Evolutionary conservation across 768 basidiomycete genomes (phyloP).

Genomic region (Saitozyma podzolica): DNA sequence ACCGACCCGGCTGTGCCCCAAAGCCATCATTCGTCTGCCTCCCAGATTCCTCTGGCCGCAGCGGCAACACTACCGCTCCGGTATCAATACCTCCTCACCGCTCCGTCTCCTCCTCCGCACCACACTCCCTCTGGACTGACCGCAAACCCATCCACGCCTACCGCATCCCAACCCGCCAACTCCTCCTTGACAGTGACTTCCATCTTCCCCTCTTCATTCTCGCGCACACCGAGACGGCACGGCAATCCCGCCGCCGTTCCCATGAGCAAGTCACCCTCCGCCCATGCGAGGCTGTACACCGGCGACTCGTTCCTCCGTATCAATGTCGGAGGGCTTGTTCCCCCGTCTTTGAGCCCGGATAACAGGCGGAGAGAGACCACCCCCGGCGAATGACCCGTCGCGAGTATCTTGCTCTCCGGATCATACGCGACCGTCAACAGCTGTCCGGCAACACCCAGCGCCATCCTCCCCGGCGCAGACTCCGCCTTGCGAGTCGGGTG

Average conservation of each 20-base stretch:
- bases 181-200: conserved; percentile 34
- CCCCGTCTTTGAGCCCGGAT: conserved; percentile 50
- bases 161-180: conserved; percentile 50
- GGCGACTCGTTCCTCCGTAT: conserved; percentile 41
- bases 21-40: too few species aligned
- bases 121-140: conserved; percentile 35
- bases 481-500: background rate
- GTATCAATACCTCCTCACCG: conserved; percentile 39
- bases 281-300: conserved; percentile 28
- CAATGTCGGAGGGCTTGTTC: conserved; percentile 7
- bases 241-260: conserved; percentile 47
- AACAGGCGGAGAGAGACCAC: conserved; percentile 63
- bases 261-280: conserved; percentile 29
- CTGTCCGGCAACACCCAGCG: conserved; percentile 21
- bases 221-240: conserved; percentile 24
- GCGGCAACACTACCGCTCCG: too few species aligned
- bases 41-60: too few species aligned
- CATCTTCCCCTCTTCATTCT: conserved; percentile 10
- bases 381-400: conserved; percentile 63
- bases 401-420: conserved; percentile 56
- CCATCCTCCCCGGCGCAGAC: background rate
- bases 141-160: conserved; percentile 35
- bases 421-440: conserved; percentile 59
- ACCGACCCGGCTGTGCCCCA: background rate
- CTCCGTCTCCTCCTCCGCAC: conserved; percentile 50